These are phyloP conservation scores for Saksenaea oblongispora DNA, from an alignment of 371 early-diverging fungal species.

Conservation along the genomic window DNA sequence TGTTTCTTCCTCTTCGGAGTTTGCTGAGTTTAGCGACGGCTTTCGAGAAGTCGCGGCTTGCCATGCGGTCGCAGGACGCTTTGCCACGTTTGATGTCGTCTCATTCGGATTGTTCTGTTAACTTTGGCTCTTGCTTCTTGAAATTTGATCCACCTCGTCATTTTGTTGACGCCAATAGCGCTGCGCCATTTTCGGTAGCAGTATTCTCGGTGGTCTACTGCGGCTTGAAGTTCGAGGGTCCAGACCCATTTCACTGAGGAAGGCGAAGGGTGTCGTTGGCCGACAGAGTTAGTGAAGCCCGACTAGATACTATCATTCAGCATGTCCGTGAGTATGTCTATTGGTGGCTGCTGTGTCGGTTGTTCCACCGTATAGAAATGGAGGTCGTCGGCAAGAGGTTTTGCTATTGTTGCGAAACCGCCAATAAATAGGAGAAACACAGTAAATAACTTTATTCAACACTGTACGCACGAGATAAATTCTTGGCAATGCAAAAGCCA, in stretches of 20 bases:
- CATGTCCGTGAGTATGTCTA: background rate
- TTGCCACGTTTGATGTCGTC: constrained; percentile 16
- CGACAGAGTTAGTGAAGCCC: background rate
- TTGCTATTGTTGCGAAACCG: too few relatives aligned
- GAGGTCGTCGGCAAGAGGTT: background rate
- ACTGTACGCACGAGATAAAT: too few relatives aligned
- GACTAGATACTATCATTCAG: background rate
- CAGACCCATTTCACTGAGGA: constrained; percentile 10
- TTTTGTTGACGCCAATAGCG: constrained; percentile 4
- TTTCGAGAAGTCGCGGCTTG: background rate
- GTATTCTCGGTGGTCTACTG: background rate
- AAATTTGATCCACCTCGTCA: constrained; percentile 9
- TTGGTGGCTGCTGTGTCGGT: too few relatives aligned
- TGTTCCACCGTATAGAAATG: background rate
- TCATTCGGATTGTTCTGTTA: background rate
- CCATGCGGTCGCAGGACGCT: constrained; percentile 7
- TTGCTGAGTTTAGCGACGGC: constrained; percentile 4
- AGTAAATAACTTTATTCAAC: too few relatives aligned
- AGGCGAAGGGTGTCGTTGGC: background rate
- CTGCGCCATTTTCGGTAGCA: constrained; percentile 13
- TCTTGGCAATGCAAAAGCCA: too few relatives aligned
- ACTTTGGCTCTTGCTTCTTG: constrained; percentile 13
- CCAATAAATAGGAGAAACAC: too few relatives aligned
- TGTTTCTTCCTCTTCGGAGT: background rate
- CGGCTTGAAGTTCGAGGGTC: constrained; percentile 1